Conservation (phyloP, 768 basidiomycete species). For the Leccinum sublutescens region DNA sequence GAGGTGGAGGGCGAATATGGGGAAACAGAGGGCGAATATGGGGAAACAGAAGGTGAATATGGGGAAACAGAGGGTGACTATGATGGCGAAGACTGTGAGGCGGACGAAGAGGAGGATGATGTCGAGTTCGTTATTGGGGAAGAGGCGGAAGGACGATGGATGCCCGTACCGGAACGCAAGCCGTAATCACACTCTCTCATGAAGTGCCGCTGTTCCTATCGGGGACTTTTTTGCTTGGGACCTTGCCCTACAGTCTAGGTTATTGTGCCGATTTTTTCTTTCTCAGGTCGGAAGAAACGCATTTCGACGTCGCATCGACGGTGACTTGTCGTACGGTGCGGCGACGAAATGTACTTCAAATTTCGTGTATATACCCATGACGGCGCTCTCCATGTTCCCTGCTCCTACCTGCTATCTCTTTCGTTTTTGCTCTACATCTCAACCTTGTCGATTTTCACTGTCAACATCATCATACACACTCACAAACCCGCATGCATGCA, state of each 20-base stretch:
- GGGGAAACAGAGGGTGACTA: conserved; percentile 27
- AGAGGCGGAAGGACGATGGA: conserved; percentile 40
- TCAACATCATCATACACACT: conserved; percentile 1
- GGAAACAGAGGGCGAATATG: conserved; percentile 2
- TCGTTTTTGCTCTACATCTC: conserved; percentile 11
- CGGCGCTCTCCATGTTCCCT: background rate
- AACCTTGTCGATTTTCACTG: background rate
- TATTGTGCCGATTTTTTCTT: conserved; percentile 3
- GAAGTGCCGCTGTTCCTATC: background rate
- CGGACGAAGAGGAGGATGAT: conserved; percentile 68
- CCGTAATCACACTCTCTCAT: conserved; percentile 6
- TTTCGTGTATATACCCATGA: conserved; percentile 21
- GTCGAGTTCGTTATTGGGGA: conserved; percentile 70
- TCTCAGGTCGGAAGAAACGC: conserved; percentile 17
- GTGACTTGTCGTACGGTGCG: conserved; percentile 6
- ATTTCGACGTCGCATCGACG: conserved; percentile 13
- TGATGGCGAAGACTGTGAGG: conserved; percentile 37
- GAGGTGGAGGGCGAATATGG: conserved; percentile 22
- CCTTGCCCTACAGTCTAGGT: conserved; percentile 9
- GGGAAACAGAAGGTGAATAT: conserved; percentile 14
- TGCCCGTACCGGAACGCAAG: conserved; percentile 34
- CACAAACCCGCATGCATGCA: conserved; percentile 16
- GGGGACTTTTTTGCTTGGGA: background rate
- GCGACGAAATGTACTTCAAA: conserved; percentile 1
- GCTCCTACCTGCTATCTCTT: conserved; percentile 1